Base-by-base conservation (phyloP, 768 basidiomycete genomes). In the Calocera cornea region DNA sequence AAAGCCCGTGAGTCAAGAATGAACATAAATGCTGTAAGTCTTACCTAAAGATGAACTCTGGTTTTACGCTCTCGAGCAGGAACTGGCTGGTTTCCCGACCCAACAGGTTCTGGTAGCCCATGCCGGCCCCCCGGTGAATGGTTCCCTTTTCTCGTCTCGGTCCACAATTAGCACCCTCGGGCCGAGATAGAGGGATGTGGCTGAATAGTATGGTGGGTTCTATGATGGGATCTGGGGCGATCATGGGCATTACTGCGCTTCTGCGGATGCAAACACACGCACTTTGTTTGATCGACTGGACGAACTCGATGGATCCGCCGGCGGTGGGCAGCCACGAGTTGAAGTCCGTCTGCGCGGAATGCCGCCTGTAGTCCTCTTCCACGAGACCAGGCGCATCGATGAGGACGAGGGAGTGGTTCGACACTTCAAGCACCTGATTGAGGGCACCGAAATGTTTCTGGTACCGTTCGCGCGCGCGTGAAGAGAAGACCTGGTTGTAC, bases 181-280 rank as follows among this genome's bases (percentile, higher is more conserved):
- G 84, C 44, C 95, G 82, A 47, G 84, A 84, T 10, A 97, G 83
- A n/a, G 95, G 95, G 63, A 97, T 92, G 74, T 97, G 95, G 1
- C 84, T 87, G 68, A 97, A 84, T 33, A 95, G 78, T 24, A 95
- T 78, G n/a, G 83, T 76, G 0, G 89, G 87, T 38, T 81, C 77
- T 2, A 69, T 65, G 1, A 71, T 70, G 2, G 67, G 72, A 14
- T 72, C 77, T 77, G 65, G 7, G 2, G 16, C 67, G 64, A 71
- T 54, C 47, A 66, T 54, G 36, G 38, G 68, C 44, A 7, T 47
- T 24, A 19, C 24, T 47, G 44, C 3, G 16, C 8, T 47, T 8
- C 14, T 14, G 31, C 33, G 41, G 64, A 41, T 34, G 7, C 34
- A 19, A 19, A 2, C 11, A 22, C n/a, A 36, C 34, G 24, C 49